phyloP scores from a whole-genome alignment of 257 asterid genomes.

The Capsicum baccatum region DNA sequence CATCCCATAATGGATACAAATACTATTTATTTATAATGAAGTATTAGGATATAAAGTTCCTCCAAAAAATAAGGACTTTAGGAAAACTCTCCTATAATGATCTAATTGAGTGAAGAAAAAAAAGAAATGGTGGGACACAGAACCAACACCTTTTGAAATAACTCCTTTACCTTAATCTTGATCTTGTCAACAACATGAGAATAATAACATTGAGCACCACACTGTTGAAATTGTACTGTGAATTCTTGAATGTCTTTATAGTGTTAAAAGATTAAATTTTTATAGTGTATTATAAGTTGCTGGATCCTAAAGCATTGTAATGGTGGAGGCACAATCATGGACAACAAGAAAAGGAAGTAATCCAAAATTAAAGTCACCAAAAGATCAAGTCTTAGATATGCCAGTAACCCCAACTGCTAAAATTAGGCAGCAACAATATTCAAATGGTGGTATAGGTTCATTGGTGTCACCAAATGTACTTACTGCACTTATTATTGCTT shows the following conservation, averaged over 20 bases:
- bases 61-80: neutral
- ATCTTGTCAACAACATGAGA: slow-evolving; percentile 47
- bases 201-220: slow-evolving; percentile 52
- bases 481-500: slow-evolving; percentile 73
- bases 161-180: slow-evolving; percentile 67
- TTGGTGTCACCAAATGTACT: slow-evolving; percentile 58
- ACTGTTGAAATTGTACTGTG: neutral
- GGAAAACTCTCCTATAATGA: slow-evolving; percentile 5
- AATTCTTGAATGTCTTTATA: no score
- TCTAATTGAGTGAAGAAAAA: slow-evolving; percentile 4
- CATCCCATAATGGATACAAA: neutral
- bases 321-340: slow-evolving; percentile 99
- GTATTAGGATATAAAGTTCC: neutral
- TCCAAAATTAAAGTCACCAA: slow-evolving; percentile 71
- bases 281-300: neutral
- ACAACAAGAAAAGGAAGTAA: slow-evolving; percentile 92
- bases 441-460: slow-evolving; percentile 28
- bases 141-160: slow-evolving; percentile 15
- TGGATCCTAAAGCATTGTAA: slow-evolving; percentile 31
- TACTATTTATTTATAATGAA: neutral
- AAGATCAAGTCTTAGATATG: slow-evolving; percentile 80
- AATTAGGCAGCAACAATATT: slow-evolving; percentile 57
- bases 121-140: neutral
- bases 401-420: slow-evolving; percentile 97
- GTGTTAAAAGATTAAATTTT: slow-evolving; percentile 29